Evolutionary conservation across 2,329 filamentous ascomycete genomes (phyloP), one percentile per base, ranked within the genome.

Genomic region (Neofusicoccum ribis): DNA sequence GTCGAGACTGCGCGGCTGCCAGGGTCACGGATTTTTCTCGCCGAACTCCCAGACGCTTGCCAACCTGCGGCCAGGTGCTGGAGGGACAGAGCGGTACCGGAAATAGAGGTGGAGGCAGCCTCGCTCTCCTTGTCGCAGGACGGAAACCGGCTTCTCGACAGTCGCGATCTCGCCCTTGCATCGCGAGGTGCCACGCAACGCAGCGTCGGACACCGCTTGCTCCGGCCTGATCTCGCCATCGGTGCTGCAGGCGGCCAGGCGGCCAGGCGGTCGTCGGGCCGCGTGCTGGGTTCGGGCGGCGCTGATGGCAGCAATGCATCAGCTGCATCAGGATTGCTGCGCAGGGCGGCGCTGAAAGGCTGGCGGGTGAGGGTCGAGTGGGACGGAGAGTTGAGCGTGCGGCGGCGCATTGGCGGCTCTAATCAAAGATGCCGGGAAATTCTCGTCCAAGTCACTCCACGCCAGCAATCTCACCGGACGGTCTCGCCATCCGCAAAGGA

Each of bases 151-250:
- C 17, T 44, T 60, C n/a, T 47, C 20, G 17, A 47, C 14, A 20
- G 36, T 46, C 43, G 56, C 43, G 49, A 60, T 60, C n/a, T 60
- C 56, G 56, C n/a, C 56, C 56, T 60, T 60, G 56, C 56, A 36
- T 60, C 1, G 31, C 39, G 39, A 14, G 54, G 11, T 60, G 56
- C 41, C 56, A 60, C 56, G 56, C 56, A 60, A 37, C 41, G 47
- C 41, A 60, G 41, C n/a, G n/a, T 12, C 27, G 27, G 43, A 37
- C 56, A 60, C 56, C 56, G 56, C 56, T 31, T 52, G 31, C 46
- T 49, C 46, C 20, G 27, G 6, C 20, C 12, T n/a, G 37, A 41
- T 60, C 56, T 60, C 56, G 43, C 56, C 56, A 60, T 37, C 31
- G 0, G 7, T 11, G 39, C n/a, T 27, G 56, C 56, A 60, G 41